A percentile compares a stretch with the other conserved stretches of the same genome.
These are phyloP conservation scores for Herpetospermum pedunculosum DNA, from an alignment of 306 rosid genomes.

Conservation along the genomic window DNA sequence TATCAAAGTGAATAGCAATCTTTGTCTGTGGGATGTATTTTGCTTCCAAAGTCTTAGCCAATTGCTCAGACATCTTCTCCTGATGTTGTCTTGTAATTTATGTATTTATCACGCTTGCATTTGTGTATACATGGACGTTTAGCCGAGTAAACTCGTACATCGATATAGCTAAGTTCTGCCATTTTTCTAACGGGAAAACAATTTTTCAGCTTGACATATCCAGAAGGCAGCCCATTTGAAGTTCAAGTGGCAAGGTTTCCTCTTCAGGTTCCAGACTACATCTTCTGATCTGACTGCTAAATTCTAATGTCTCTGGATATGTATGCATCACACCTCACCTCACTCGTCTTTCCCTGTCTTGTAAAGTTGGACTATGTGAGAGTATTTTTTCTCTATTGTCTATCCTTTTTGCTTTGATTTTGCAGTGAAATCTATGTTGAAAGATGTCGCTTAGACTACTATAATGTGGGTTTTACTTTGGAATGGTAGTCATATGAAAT, in stretches of 20 bases:
- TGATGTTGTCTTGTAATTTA: not conserved
- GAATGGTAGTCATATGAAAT: too few relatives aligned
- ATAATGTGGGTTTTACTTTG: not conserved
- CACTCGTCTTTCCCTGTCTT: not conserved
- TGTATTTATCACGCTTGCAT: not conserved
- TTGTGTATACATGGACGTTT: not conserved
- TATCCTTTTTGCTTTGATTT: not conserved
- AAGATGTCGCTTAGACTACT: not conserved
- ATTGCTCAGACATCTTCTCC: not conserved
- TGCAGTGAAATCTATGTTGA: not conserved
- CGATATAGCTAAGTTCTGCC: conserved; percentile 7
- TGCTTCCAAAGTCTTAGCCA: not conserved
- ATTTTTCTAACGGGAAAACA: not conserved
- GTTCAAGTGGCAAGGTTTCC: conserved; percentile 57
- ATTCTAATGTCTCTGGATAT: not conserved
- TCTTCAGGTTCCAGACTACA: conserved; percentile 62
- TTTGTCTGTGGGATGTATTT: not conserved
- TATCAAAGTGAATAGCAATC: not conserved
- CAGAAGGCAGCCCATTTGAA: conserved; percentile 46
- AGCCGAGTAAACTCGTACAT: not conserved
- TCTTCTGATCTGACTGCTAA: conserved; percentile 36
- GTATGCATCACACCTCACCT: not conserved
- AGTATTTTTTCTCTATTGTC: not conserved
- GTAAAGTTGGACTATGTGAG: not conserved
- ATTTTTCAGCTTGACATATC: conserved; percentile 36